These are phyloP conservation scores for Gossypium raimondii DNA, from an alignment of 345 rosid genomes.

Conservation along the genomic window DNA sequence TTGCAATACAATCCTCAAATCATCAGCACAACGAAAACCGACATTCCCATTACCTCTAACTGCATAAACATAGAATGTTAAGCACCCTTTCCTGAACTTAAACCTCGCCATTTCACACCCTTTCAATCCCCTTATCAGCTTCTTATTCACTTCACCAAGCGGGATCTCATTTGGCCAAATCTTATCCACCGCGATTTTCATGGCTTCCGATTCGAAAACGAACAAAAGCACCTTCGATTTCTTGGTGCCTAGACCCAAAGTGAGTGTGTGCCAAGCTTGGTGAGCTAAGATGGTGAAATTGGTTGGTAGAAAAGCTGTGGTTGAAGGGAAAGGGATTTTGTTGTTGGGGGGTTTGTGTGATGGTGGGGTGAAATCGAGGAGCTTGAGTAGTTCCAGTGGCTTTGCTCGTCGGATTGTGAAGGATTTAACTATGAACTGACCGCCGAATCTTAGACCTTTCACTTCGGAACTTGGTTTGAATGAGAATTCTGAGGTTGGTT, in stretches of 20 bases:
- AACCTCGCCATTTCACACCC: conserved; percentile 90
- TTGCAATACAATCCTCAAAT: conserved; percentile 63
- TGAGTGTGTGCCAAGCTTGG: conserved; percentile 95
- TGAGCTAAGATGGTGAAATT: conserved; percentile 94
- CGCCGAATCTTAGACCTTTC: conserved; percentile 83
- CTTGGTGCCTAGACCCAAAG: conserved; percentile 85
- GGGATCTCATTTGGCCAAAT: conserved; percentile 85
- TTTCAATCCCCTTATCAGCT: conserved; percentile 54
- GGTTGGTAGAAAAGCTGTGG: conserved; percentile 80
- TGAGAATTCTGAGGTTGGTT: conserved; percentile 40
- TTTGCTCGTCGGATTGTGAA: conserved; percentile 84
- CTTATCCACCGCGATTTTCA: conserved; percentile 53
- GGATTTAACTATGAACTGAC: conserved; percentile 86
- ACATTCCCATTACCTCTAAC: conserved; percentile 49
- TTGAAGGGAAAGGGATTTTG: conserved; percentile 58
- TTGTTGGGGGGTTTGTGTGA: conserved; percentile 19
- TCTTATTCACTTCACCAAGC: conserved; percentile 83
- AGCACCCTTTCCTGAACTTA: conserved; percentile 89
- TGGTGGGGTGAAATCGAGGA: conserved; percentile 63
- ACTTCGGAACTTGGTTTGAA: conserved; percentile 81
- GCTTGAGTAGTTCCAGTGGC: conserved; percentile 72
- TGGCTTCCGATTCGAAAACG: conserved; percentile 73
- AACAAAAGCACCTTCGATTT: conserved; percentile 76
- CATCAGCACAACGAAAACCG: conserved; percentile 75
- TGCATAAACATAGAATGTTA: conserved; percentile 95